A percentile compares a stretch with the other conserved stretches of the same genome.
These are phyloP conservation scores for Mangifera indica DNA, from an alignment of 345 rosid species.

Conservation along the genomic window DNA sequence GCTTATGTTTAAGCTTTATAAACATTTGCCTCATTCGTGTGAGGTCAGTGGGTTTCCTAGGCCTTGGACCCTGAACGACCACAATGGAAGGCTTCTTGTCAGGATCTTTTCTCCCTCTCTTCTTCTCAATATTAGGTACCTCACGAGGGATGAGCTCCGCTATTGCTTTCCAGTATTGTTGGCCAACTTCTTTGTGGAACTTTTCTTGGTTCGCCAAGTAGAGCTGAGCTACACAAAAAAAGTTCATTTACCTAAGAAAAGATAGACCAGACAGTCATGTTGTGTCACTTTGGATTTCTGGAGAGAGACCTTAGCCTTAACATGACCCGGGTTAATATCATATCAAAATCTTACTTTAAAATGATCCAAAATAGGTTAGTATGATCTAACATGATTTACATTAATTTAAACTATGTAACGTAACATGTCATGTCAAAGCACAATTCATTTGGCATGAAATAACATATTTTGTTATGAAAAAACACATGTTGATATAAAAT, in stretches of 20 bases:
- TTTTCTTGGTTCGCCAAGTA: constrained; percentile 83
- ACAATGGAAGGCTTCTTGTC: constrained; percentile 64
- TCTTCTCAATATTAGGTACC: constrained; percentile 82
- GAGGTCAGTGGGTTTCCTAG: constrained; percentile 89
- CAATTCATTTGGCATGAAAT: no score
- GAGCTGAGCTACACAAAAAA: constrained; percentile 43
- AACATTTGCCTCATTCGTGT: constrained; percentile 85
- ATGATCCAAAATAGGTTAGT: no score
- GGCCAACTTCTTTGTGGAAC: constrained; percentile 88
- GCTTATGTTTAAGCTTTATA: constrained; percentile 71
- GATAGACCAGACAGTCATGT: no score
- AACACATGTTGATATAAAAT: no score
- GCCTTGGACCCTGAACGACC: constrained; percentile 89
- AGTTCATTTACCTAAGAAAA: neutral
- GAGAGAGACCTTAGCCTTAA: no score
- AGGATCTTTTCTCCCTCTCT: constrained; percentile 71
- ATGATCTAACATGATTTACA: no score
- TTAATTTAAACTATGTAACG: no score
- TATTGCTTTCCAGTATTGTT: constrained; percentile 93
- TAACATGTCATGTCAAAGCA: no score
- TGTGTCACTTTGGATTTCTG: no score
- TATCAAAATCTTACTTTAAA: no score
- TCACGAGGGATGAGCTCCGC: constrained; percentile 90
- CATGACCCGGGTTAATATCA: no score
- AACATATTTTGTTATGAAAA: no score